These are phyloP conservation scores for Maudiozyma pseudohumilis DNA, from an alignment of 805 yeast genomes.

Conservation along the genomic window DNA sequence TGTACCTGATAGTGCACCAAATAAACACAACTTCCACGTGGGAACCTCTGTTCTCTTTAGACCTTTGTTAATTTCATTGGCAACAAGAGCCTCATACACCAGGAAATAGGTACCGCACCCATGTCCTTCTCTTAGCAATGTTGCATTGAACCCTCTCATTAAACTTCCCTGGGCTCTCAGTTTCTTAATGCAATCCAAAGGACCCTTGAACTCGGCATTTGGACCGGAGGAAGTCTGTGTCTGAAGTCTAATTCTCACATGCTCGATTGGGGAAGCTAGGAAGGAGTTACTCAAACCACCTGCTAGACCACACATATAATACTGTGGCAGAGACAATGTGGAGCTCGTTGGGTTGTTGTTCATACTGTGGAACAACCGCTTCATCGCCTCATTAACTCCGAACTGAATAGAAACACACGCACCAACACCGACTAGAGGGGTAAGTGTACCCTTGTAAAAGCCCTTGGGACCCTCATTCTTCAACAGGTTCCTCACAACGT, in stretches of 20 bases:
- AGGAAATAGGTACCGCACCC: slow-evolving; percentile 87
- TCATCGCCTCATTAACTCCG: slow-evolving; percentile 91
- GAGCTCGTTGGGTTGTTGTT: slow-evolving; percentile 29
- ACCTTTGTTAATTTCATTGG: slow-evolving; percentile 35
- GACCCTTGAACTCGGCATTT: slow-evolving; percentile 46
- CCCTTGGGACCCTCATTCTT: slow-evolving; percentile 77
- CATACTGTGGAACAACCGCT: slow-evolving; percentile 51
- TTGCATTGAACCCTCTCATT: slow-evolving; percentile 75
- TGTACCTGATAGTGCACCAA: slow-evolving; percentile 88
- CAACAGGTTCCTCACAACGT: slow-evolving; percentile 64
- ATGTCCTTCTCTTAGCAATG: slow-evolving; percentile 71
- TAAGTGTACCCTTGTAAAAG: slow-evolving; percentile 86
- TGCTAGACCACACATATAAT: slow-evolving; percentile 78
- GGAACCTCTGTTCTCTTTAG: slow-evolving; percentile 61
- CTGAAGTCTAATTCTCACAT: slow-evolving; percentile 84
- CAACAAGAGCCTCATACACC: slow-evolving; percentile 80
- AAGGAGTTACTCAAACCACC: slow-evolving; percentile 90
- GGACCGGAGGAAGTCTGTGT: slow-evolving; percentile 39
- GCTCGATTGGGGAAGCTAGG: slow-evolving; percentile 90
- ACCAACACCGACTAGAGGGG: slow-evolving; percentile 94
- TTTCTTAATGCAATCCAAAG: slow-evolving; percentile 34
- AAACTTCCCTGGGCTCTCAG: slow-evolving; percentile 48
- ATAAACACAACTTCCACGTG: slow-evolving; percentile 75
- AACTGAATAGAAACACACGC: slow-evolving; percentile 96
- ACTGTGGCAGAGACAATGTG: slow-evolving; percentile 43